Conservation (phyloP, 805 yeast genomes). For the Cyberlindnera suaveolens region DNA sequence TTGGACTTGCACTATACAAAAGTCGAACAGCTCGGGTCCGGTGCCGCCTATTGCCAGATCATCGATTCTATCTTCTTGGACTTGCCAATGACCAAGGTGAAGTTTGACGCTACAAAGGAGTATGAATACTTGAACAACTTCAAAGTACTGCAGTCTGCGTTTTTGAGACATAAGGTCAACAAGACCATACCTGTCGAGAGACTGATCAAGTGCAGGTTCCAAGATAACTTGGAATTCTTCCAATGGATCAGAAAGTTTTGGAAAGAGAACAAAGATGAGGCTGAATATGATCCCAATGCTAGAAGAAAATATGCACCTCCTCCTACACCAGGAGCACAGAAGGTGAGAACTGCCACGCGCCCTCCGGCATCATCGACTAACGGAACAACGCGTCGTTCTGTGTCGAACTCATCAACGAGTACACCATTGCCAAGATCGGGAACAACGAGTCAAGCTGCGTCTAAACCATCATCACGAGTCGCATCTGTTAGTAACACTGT, state of each 20-base stretch:
- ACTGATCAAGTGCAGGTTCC: slow-evolving; percentile 81
- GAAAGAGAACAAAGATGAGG: slow-evolving; percentile 67
- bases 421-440: slow-evolving; percentile 10
- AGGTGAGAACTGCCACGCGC: neutral
- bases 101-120: slow-evolving; percentile 62
- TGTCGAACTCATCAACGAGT: slow-evolving; percentile 1
- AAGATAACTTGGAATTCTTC: slow-evolving; percentile 87
- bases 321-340: neutral
- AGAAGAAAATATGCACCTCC: slow-evolving; percentile 38
- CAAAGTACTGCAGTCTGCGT: slow-evolving; percentile 81
- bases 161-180: slow-evolving; percentile 62
- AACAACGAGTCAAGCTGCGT: slow-evolving; percentile 3
- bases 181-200: slow-evolving; percentile 76
- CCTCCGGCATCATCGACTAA: neutral
- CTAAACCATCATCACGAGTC: slow-evolving; percentile 22
- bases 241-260: slow-evolving; percentile 89
- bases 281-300: slow-evolving; percentile 61
- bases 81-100: slow-evolving; percentile 74
- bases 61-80: slow-evolving; percentile 81
- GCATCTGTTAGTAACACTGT: slow-evolving; percentile 21
- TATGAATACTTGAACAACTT: slow-evolving; percentile 76
- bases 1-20: slow-evolving; percentile 60
- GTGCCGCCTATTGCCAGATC: slow-evolving; percentile 91
- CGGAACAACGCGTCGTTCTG: slow-evolving; percentile 2
- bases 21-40: slow-evolving; percentile 92